Evolutionary conservation across 768 basidiomycete genomes (phyloP).

Genomic region (Naematelia aurantialba): DNA sequence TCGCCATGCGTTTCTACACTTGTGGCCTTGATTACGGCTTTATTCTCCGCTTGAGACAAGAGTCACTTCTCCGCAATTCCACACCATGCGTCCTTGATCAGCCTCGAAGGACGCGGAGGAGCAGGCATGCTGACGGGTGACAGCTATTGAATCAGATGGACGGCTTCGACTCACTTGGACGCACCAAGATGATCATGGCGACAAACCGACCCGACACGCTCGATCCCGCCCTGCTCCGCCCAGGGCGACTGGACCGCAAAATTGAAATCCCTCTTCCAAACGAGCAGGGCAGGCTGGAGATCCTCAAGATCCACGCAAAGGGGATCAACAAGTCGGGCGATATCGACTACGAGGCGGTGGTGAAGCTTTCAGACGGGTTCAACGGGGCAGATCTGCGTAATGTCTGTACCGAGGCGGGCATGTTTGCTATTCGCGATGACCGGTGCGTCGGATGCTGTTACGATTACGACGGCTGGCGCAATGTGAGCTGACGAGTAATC

Average conservation of each 20-base stretch:
- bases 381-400: conserved; percentile 96
- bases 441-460: conserved; percentile 59
- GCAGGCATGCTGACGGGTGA: too few species aligned
- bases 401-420: conserved; percentile 84
- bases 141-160: conserved; percentile 99
- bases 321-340: conserved; percentile 93
- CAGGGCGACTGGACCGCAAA: conserved; percentile 92
- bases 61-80: too few species aligned
- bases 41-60: too few species aligned
- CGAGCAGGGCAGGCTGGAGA: conserved; percentile 91
- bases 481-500: conserved; percentile 6
- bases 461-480: too few species aligned
- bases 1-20: too few species aligned
- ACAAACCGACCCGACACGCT: conserved; percentile 98
- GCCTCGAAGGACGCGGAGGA: too few species aligned
- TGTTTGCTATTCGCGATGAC: conserved; percentile 98
- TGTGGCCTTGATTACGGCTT: too few species aligned
- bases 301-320: conserved; percentile 92
- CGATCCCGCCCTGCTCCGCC: conserved; percentile 92
- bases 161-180: conserved; percentile 93
- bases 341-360: conserved; percentile 96
- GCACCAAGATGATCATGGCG: conserved; percentile 98
- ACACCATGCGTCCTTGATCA: too few species aligned
- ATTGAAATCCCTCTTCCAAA: conserved; percentile 97
- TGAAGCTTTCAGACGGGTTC: conserved; percentile 84